phyloP scores from a whole-genome alignment of 2,329 filamentous ascomycete genomes.

The Pseudocercospora eumusae region DNA sequence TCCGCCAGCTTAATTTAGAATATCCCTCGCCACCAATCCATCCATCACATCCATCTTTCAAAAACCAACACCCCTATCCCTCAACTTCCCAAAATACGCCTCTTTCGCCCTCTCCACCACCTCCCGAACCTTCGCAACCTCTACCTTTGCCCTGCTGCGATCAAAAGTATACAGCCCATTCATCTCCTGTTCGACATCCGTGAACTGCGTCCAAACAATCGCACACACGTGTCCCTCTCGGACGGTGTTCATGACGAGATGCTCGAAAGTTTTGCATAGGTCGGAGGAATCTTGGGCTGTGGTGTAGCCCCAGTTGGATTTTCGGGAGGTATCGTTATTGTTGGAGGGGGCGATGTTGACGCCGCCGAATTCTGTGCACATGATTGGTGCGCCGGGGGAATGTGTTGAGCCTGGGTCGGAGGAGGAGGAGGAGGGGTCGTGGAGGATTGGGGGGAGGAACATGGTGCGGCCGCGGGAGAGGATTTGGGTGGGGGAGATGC shows the following conservation, averaged over 20 bases:
- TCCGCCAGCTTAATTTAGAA: too few relatives aligned
- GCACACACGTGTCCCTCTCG: slow-evolving; percentile 60
- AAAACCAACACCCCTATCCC: too few relatives aligned
- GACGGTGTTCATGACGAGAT: slow-evolving; percentile 60
- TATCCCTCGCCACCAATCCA: too few relatives aligned
- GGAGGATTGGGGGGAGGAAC: slow-evolving; percentile 55
- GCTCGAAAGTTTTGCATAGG: slow-evolving; percentile 60
- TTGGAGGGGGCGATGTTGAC: slow-evolving; percentile 61
- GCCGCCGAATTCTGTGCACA: slow-evolving; percentile 69
- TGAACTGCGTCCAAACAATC: slow-evolving; percentile 67
- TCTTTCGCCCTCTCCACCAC: slow-evolving; percentile 58
- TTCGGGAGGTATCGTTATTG: slow-evolving; percentile 37
- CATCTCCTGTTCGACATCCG: slow-evolving; percentile 66
- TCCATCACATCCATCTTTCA: too few relatives aligned
- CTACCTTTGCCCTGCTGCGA: slow-evolving; percentile 60
- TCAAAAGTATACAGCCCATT: slow-evolving; percentile 68
- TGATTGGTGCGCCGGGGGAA: slow-evolving; percentile 57
- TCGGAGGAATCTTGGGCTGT: slow-evolving; percentile 63
- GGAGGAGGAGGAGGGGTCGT: slow-evolving; percentile 37
- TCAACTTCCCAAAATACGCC: slow-evolving; percentile 45
- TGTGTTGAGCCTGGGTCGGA: slow-evolving; percentile 54
- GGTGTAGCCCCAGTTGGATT: slow-evolving; percentile 67
- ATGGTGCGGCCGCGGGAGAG: slow-evolving; percentile 58
- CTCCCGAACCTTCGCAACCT: slow-evolving; percentile 57
- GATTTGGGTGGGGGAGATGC: slow-evolving; percentile 56